A percentile compares a stretch with the other conserved stretches of the same genome.
Evolutionary conservation across 768 basidiomycete species (phyloP).

Genomic region (Suillus discolor): DNA sequence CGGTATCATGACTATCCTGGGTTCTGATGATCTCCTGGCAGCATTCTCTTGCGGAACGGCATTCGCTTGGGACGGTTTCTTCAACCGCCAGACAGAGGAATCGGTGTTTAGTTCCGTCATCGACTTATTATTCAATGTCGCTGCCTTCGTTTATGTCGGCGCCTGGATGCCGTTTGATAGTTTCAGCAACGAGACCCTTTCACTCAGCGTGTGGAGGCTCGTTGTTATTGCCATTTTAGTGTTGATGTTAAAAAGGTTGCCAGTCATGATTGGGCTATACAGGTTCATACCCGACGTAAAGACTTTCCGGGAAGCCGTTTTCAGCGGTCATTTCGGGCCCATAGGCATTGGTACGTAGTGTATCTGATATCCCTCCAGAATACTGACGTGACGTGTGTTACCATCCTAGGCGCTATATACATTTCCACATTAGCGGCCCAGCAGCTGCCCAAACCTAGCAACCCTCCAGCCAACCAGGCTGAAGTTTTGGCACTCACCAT

Average conservation of each 20-base stretch:
- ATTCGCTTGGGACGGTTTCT: conserved; percentile 97
- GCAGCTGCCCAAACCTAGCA: conserved; percentile 49
- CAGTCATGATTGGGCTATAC: conserved; percentile 82
- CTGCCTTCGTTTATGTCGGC: conserved; percentile 94
- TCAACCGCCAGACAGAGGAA: conserved; percentile 93
- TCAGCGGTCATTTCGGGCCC: conserved; percentile 94
- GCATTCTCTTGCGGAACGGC: conserved; percentile 95
- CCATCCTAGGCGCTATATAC: conserved; percentile 77
- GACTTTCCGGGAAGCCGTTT: conserved; percentile 90
- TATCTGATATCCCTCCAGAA: conserved; percentile 2
- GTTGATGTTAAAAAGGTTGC: conserved; percentile 82
- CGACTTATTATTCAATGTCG: conserved; percentile 93
- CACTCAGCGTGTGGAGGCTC: conserved; percentile 82
- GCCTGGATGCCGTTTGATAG: conserved; percentile 94
- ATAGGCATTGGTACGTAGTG: conserved; percentile 66
- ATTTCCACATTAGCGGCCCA: conserved; percentile 82
- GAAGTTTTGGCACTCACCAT: conserved; percentile 74
- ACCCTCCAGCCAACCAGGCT: conserved; percentile 55
- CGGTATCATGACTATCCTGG: conserved; percentile 82
- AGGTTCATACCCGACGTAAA: conserved; percentile 96
- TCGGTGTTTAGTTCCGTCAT: conserved; percentile 95
- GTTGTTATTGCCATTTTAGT: conserved; percentile 81
- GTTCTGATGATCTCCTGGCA: conserved; percentile 92
- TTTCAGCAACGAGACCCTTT: conserved; percentile 67
- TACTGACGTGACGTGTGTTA: conserved; percentile 10